Percentiles rank a stretch among this genome's conserved stretches.
These are phyloP conservation scores for Solanum lignicaule DNA, from an alignment of 257 asterid species.

Conservation along the genomic window DNA sequence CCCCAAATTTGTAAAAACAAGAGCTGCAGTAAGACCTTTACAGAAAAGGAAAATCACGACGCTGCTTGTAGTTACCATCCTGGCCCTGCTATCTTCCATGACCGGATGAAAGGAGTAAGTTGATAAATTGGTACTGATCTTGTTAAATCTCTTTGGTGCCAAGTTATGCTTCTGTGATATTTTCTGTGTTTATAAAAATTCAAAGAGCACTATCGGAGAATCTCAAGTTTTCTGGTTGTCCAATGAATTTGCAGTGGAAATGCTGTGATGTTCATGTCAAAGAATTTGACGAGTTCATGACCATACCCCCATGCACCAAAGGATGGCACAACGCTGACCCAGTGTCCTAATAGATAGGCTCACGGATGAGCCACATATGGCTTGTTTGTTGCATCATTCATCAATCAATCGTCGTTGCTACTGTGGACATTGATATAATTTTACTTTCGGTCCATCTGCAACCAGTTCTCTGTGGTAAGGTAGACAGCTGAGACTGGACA, in stretches of 20 bases:
- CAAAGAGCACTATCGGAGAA: neutral
- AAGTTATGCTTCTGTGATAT: neutral
- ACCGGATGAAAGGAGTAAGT: slow-evolving; percentile 87
- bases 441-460: neutral
- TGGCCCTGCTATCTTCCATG: slow-evolving; percentile 86
- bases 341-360: slow-evolving; percentile 2
- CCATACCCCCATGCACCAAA: slow-evolving; percentile 65
- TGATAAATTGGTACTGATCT: neutral
- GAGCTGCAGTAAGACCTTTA: slow-evolving; percentile 71
- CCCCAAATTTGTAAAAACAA: slow-evolving; percentile 69
- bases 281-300: slow-evolving; percentile 88
- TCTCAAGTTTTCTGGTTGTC: neutral
- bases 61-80: slow-evolving; percentile 85
- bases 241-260: slow-evolving; percentile 57
- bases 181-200: neutral
- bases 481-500: neutral
- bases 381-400: neutral
- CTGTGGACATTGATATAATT: neutral
- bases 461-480: neutral
- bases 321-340: slow-evolving; percentile 87
- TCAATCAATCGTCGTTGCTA: neutral
- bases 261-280: slow-evolving; percentile 84
- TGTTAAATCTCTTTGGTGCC: neutral
- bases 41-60: slow-evolving; percentile 81
- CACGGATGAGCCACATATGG: neutral